Percentiles rank a stretch among this genome's conserved stretches.
These are phyloP conservation scores for Talaromyces atroroseus DNA, from an alignment of 2,329 filamentous ascomycete species.

Conservation along the genomic window DNA sequence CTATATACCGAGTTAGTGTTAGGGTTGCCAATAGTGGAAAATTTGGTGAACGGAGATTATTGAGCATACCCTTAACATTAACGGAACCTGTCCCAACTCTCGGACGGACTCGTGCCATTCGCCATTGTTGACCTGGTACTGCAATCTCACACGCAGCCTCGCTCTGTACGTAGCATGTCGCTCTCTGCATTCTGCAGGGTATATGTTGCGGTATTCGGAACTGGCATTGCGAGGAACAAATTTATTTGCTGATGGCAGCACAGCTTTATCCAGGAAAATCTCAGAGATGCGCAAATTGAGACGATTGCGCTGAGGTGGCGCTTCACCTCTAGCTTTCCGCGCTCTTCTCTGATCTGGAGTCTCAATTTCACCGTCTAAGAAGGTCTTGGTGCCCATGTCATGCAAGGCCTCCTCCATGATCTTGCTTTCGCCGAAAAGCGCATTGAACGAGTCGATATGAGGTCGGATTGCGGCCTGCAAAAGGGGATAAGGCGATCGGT, in stretches of 20 bases:
- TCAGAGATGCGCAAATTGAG: constrained; percentile 74
- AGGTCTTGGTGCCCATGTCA: constrained; percentile 86
- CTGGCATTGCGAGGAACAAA: constrained; percentile 59
- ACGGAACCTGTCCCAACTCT: constrained; percentile 81
- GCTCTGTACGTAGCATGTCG: constrained; percentile 88
- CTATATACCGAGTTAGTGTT: constrained; percentile 36
- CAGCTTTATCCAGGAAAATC: constrained; percentile 74
- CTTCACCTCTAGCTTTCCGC: constrained; percentile 50
- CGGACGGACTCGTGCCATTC: constrained; percentile 76
- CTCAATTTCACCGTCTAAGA: constrained; percentile 68
- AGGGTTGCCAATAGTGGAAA: not conserved
- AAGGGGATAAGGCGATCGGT: constrained; percentile 80
- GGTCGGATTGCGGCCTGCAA: constrained; percentile 81
- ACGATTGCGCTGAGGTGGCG: constrained; percentile 60
- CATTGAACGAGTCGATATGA: constrained; percentile 94
- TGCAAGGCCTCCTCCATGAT: constrained; percentile 68
- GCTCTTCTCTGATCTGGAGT: constrained; percentile 32
- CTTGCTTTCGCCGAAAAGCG: constrained; percentile 69
- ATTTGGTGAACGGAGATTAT: not conserved
- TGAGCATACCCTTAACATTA: constrained; percentile 76
- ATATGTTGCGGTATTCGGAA: constrained; percentile 59
- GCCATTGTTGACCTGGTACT: constrained; percentile 81
- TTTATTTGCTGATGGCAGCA: constrained; percentile 77
- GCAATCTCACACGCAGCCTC: constrained; percentile 73
- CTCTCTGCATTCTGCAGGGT: constrained; percentile 90